These are phyloP conservation scores for Pestalotiopsis sp. DNA, from an alignment of 2,329 filamentous ascomycete species.

Conservation along the genomic window DNA sequence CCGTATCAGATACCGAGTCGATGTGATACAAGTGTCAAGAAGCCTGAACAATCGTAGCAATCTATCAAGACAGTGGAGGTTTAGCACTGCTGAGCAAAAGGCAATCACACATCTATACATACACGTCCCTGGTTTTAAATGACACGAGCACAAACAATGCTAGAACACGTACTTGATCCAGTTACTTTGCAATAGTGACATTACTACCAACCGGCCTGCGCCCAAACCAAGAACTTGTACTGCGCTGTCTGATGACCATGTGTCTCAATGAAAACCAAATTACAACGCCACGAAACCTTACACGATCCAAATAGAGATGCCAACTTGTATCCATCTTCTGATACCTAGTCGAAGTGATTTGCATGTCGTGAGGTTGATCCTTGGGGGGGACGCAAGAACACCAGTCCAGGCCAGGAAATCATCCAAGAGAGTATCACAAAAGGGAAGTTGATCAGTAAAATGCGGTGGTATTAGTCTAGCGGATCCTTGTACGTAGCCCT, in stretches of 20 bases:
- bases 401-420: neutral
- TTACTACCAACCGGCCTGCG: neutral
- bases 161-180: neutral
- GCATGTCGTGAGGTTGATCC: neutral
- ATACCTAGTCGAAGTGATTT: neutral
- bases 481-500: constrained; percentile 39
- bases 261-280: neutral
- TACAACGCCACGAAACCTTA: neutral
- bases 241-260: neutral
- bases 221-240: neutral
- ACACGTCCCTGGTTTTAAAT: neutral
- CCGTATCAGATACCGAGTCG: neutral
- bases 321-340: neutral
- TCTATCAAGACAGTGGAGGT: neutral
- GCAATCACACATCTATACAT: neutral
- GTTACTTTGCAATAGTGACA: neutral
- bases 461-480: constrained; percentile 45
- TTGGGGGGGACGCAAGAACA: neutral
- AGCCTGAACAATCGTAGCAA: too few species aligned
- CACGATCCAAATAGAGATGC: neutral
- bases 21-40: neutral
- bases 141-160: neutral
- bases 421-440: constrained; percentile 17
- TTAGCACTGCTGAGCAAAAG: neutral
- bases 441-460: constrained; percentile 24